Evolutionary conservation across 495 filamentous ascomycete species (phyloP), one percentile per base, ranked within the genome.

Genomic region (Penicillium mononematosum): DNA sequence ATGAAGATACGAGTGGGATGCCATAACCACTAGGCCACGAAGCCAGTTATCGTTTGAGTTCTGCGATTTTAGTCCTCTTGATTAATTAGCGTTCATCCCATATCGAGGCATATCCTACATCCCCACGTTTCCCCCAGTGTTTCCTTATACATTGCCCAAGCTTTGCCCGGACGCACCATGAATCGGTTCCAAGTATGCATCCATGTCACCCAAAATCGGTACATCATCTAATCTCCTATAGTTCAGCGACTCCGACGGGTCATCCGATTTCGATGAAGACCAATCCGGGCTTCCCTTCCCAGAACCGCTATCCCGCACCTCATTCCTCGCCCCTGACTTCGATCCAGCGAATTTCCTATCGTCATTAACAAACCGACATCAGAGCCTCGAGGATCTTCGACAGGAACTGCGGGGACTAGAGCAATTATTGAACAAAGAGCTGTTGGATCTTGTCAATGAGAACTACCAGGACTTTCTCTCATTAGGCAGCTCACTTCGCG

Each of bases 331-430:
- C 16, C 81, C 87, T 1, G 72, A 85, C 59, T 99, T 99, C 75
- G 83, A 88, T 59, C 88, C 95, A 17, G 82, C 87, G 6, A 74
- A 76, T 1, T 99, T 95, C 75, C 86, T 99, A 38, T 89, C 90
- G 6, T 86, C 87, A 5, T 78, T 97, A 1, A 86, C 80, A 31
- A 87, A 92, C 66, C 87, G 94, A 1, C 92, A 97, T 67, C 94
- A 98, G 68, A 96, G 91, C 3, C 89, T 99, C 46, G 93, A 96
- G 70, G 95, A 99, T 70, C 79, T 99, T 17, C 89, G 92, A 16
- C 70, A 85, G 27, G 95, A 99, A 62, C 79, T 99, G 4, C 85
- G 91, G 16, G 79, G 87, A 44, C 81, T 94, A 24, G 85, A 84
- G 55, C 82, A 88, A 59, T 77, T 85, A 17, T 82, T 98, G 47